A percentile compares a stretch with the other conserved stretches of the same genome.
Evolutionary conservation across 768 basidiomycete species (phyloP).

Genomic region (Paxillus involutus): DNA sequence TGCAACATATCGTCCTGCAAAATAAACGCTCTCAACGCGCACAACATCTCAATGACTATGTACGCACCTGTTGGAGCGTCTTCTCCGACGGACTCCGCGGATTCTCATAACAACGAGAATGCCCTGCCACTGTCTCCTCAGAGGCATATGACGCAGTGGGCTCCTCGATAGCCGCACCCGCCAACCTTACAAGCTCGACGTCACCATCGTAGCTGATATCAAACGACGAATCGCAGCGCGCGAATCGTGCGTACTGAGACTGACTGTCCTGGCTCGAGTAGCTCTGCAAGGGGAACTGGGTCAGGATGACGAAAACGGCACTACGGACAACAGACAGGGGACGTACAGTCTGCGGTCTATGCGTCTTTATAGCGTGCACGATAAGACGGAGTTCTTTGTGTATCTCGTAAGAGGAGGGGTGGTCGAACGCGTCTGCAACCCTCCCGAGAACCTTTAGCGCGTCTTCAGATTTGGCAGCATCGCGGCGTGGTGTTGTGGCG

Average conservation of each 20-base stretch:
- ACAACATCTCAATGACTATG: background rate
- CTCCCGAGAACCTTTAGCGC: conserved; percentile 24
- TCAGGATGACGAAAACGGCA: background rate
- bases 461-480: conserved; percentile 6
- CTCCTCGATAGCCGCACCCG: conserved; percentile 13
- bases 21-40: background rate
- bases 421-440: conserved; percentile 31
- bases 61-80: conserved; percentile 14
- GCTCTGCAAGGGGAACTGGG: conserved; percentile 8
- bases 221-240: conserved; percentile 9
- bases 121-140: background rate
- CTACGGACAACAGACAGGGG: background rate
- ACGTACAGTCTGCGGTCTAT: conserved; percentile 21
- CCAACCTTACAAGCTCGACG: conserved; percentile 13
- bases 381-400: conserved; percentile 20
- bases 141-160: conserved; percentile 17
- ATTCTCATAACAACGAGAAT: background rate
- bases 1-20: conserved; percentile 13
- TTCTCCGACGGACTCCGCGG: conserved; percentile 3
- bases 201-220: conserved; percentile 19
- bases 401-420: conserved; percentile 16
- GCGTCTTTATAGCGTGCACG: conserved; percentile 24
- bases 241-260: background rate
- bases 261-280: conserved; percentile 16
- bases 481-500: too few relatives aligned